phyloP scores from a whole-genome alignment of 179 eudicot genomes.

The Vitellaria paradoxa region DNA sequence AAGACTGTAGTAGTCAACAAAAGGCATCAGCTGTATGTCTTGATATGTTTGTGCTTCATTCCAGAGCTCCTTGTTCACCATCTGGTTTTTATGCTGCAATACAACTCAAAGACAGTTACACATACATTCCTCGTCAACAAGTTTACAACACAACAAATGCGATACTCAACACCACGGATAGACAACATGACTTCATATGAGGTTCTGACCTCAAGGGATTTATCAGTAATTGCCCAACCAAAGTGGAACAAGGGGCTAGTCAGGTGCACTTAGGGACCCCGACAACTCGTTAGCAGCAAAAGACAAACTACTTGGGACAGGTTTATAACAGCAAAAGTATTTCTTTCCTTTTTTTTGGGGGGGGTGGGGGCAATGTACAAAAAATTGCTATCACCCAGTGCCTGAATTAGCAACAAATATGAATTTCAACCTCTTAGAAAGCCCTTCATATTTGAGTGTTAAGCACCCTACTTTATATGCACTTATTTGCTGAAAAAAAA shows the following conservation, averaged over 20 bases:
- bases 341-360: too few species aligned
- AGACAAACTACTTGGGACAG: too few species aligned
- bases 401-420: background rate
- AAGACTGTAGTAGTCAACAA: constrained; percentile 90
- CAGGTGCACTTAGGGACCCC: too few species aligned
- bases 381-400: background rate
- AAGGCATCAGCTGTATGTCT: constrained; percentile 92
- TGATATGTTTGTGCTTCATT: constrained; percentile 81
- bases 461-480: background rate
- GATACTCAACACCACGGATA: background rate
- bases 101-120: constrained; percentile 5
- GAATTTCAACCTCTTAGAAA: background rate
- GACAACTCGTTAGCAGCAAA: background rate
- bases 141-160: background rate
- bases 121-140: background rate
- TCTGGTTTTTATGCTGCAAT: constrained; percentile 75
- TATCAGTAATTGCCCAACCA: background rate
- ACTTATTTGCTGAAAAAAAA: background rate
- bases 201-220: background rate
- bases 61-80: constrained; percentile 96
- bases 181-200: too few species aligned
- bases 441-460: background rate
- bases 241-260: background rate
- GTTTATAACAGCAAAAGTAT: too few species aligned
- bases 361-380: too few species aligned